A percentile compares a stretch with the other conserved stretches of the same genome.
phyloP scores from a whole-genome alignment of 352 stramenopile genomes.

The Thraustochytrium sp. region DNA sequence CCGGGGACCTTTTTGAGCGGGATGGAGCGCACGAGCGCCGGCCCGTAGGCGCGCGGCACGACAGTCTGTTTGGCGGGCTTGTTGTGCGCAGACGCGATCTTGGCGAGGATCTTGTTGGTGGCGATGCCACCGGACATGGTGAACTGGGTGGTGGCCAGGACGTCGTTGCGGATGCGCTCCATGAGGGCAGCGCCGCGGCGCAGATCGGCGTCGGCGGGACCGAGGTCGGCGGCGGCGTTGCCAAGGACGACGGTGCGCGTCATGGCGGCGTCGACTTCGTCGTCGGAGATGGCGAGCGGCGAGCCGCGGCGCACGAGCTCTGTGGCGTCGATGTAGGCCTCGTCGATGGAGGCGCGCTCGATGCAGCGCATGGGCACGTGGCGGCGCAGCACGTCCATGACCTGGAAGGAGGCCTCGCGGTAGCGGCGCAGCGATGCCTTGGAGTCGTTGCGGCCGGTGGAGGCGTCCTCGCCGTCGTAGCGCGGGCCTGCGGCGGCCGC shows the following conservation, averaged over 20 bases:
- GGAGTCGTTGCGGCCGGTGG: background rate
- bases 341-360: constrained; percentile 47
- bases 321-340: constrained; percentile 46
- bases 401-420: constrained; percentile 40
- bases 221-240: background rate
- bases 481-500: background rate
- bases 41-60: constrained; percentile 2
- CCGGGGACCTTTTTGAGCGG: constrained; percentile 33
- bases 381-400: constrained; percentile 33
- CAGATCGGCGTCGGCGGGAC: background rate
- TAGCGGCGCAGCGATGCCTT: constrained; percentile 44
- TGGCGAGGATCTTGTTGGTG: constrained; percentile 56
- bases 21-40: background rate
- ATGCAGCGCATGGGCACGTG: constrained; percentile 8
- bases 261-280: background rate
- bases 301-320: background rate
- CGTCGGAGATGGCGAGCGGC: background rate
- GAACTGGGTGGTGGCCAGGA: constrained; percentile 43
- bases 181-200: constrained; percentile 13
- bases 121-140: constrained; percentile 54
- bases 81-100: constrained; percentile 53
- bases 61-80: constrained; percentile 57
- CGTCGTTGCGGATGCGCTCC: background rate
- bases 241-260: background rate
- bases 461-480: background rate